Conservation (phyloP, 1,284 basidiomycete species). For the Phlebopus sp. region DNA sequence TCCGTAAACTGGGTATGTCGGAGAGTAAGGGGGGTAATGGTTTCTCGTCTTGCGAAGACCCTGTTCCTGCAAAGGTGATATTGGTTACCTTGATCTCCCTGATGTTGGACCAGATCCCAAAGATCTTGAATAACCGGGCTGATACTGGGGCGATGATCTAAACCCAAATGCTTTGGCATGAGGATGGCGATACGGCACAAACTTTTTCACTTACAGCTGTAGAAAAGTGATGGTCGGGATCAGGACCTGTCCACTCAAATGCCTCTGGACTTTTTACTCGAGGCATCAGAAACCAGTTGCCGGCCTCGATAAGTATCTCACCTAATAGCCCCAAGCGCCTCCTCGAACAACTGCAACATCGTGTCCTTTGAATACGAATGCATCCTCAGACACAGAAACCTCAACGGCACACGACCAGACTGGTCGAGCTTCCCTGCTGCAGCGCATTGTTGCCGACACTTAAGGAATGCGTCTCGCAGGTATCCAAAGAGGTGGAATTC, state of each 20-base stretch:
- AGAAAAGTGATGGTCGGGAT: constrained; percentile 59
- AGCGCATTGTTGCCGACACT: constrained; percentile 3
- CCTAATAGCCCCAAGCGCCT: constrained; percentile 41
- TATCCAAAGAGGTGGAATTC: constrained; percentile 7
- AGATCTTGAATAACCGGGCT: constrained; percentile 41
- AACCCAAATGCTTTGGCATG: neutral
- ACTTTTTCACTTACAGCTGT: constrained; percentile 43
- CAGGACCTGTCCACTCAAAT: constrained; percentile 57
- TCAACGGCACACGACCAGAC: constrained; percentile 24
- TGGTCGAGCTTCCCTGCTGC: neutral
- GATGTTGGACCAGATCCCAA: constrained; percentile 44
- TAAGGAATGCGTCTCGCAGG: constrained; percentile 14
- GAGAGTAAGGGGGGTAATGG: constrained; percentile 30
- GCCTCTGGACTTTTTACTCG: constrained; percentile 39
- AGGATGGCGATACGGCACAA: neutral
- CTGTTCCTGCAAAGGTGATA: constrained; percentile 30
- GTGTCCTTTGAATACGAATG: constrained; percentile 43
- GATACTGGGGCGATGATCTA: constrained; percentile 50
- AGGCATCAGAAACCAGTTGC: neutral
- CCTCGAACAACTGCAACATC: constrained; percentile 35
- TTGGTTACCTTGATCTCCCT: constrained; percentile 47
- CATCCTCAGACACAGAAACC: constrained; percentile 38
- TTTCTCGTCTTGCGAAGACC: constrained; percentile 2
- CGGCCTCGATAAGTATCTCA: constrained; percentile 24
- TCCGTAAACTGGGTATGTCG: constrained; percentile 38